A percentile compares a stretch with the other conserved stretches of the same genome.
phyloP scores from a whole-genome alignment of 208 protist genomes.

The Crithidia thermophila region DNA sequence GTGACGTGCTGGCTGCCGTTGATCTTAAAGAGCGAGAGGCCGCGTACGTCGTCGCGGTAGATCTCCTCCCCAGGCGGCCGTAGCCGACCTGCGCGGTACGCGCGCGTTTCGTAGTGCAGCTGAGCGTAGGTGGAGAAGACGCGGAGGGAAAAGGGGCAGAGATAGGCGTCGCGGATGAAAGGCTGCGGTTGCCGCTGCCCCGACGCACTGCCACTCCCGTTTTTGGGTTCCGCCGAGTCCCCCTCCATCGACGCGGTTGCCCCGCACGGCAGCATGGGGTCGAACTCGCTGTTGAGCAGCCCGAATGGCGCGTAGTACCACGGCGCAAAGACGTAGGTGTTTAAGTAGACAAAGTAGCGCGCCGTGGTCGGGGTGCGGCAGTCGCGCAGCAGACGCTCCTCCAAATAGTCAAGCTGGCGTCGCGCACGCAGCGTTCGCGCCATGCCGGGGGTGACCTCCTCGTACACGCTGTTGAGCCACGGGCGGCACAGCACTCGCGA shows the following conservation, averaged over 20 bases:
- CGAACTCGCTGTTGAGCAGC: constrained; percentile 72
- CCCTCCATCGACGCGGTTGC: neutral
- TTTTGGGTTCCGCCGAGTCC: neutral
- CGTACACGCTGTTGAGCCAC: constrained; percentile 65
- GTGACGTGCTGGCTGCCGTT: constrained; percentile 79
- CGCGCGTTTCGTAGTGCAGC: constrained; percentile 70
- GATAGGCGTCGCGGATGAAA: constrained; percentile 79
- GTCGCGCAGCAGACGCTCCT: constrained; percentile 87
- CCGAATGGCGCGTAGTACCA: constrained; percentile 91
- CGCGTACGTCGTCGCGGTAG: constrained; percentile 76
- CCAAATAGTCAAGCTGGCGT: constrained; percentile 76
- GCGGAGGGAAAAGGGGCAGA: constrained; percentile 89
- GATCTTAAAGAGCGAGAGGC: constrained; percentile 83
- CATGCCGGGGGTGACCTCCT: constrained; percentile 79
- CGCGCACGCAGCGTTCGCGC: constrained; percentile 56
- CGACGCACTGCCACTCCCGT: neutral
- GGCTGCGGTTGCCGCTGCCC: constrained; percentile 32
- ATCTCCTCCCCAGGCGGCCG: constrained; percentile 78
- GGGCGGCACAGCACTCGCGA: constrained; percentile 18
- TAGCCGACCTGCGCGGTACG: constrained; percentile 58
- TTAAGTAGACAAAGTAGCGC: constrained; percentile 79
- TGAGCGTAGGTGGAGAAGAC: constrained; percentile 69
- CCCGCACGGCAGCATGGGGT: constrained; percentile 41
- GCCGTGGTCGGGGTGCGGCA: constrained; percentile 76
- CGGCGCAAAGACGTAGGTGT: constrained; percentile 69